Conservation (phyloP, 208 protist genomes). For the Crithidia brevicula region DNA sequence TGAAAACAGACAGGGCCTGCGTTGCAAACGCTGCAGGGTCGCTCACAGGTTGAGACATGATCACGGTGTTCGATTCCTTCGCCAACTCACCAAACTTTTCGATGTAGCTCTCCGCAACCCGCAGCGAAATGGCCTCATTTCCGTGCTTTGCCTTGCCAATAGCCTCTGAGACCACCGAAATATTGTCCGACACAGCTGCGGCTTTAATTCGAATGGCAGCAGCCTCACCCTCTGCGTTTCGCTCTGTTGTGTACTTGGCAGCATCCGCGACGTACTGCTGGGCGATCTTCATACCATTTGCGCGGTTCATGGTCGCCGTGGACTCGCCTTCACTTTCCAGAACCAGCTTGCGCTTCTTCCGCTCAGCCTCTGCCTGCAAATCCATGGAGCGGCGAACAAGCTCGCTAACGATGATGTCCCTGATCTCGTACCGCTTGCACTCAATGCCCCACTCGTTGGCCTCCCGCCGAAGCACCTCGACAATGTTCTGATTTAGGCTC, state of each 20-base stretch:
- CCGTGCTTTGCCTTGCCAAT: constrained; percentile 48
- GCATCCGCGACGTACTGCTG: constrained; percentile 91
- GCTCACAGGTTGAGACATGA: constrained; percentile 92
- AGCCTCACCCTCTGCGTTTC: constrained; percentile 26
- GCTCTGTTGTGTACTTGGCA: constrained; percentile 73
- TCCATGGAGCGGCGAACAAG: constrained; percentile 96
- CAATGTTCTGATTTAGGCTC: constrained; percentile 93
- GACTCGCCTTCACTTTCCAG: constrained; percentile 95
- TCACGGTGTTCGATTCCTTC: constrained; percentile 93
- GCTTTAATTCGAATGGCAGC: constrained; percentile 64
- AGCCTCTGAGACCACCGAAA: constrained; percentile 53
- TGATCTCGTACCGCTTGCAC: constrained; percentile 97
- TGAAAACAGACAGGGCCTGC: constrained; percentile 91
- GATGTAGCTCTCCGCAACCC: constrained; percentile 94
- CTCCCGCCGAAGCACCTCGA: constrained; percentile 89
- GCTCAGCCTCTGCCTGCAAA: constrained; percentile 95
- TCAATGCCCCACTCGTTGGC: constrained; percentile 95
- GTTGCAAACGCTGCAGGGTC: constrained; percentile 92
- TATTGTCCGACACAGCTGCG: constrained; percentile 69
- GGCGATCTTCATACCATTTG: constrained; percentile 85
- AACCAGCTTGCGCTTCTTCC: constrained; percentile 94
- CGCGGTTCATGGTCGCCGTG: constrained; percentile 89
- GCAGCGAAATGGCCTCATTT: constrained; percentile 78
- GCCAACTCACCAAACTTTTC: constrained; percentile 92
- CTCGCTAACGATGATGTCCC: constrained; percentile 95